These are phyloP conservation scores for Darksidea phi DNA, from an alignment of 495 filamentous ascomycete species.

Conservation along the genomic window DNA sequence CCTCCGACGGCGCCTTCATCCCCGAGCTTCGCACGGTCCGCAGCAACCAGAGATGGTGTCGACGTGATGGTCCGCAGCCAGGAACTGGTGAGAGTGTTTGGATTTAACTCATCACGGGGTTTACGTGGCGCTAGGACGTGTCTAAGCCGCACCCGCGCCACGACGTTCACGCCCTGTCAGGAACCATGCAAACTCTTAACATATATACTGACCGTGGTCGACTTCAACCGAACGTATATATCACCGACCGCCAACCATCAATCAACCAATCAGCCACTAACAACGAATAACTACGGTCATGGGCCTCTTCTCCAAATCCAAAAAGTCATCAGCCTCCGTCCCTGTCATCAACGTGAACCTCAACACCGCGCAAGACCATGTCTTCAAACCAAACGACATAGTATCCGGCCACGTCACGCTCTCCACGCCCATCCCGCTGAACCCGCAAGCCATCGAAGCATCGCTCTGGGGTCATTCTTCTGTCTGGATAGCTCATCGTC, in stretches of 20 bases:
- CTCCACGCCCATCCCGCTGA: conserved; percentile 9
- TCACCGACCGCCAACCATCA: background rate
- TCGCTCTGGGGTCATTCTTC: conserved; percentile 24
- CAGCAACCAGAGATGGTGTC: too few species aligned
- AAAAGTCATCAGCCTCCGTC: background rate
- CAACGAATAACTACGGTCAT: background rate
- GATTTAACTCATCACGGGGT: too few species aligned
- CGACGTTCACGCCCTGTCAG: too few species aligned
- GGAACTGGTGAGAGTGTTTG: too few species aligned
- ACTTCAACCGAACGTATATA: conserved; percentile 1
- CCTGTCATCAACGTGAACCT: conserved; percentile 5
- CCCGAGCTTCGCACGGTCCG: too few species aligned
- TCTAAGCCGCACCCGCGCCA: too few species aligned
- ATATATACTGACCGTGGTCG: background rate
- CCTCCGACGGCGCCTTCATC: too few species aligned
- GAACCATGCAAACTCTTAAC: too few species aligned
- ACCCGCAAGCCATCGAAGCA: conserved; percentile 25
- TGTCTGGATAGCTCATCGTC: conserved; percentile 11
- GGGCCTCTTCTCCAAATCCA: conserved; percentile 6
- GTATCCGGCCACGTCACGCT: conserved; percentile 22
- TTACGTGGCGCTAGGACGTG: too few species aligned
- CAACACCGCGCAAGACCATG: background rate
- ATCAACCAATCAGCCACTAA: background rate
- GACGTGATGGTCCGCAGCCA: too few species aligned
- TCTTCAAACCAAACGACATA: conserved; percentile 22